Evolutionary conservation across 257 asterid species (phyloP).

Genomic region (Agastache rugosa): DNA sequence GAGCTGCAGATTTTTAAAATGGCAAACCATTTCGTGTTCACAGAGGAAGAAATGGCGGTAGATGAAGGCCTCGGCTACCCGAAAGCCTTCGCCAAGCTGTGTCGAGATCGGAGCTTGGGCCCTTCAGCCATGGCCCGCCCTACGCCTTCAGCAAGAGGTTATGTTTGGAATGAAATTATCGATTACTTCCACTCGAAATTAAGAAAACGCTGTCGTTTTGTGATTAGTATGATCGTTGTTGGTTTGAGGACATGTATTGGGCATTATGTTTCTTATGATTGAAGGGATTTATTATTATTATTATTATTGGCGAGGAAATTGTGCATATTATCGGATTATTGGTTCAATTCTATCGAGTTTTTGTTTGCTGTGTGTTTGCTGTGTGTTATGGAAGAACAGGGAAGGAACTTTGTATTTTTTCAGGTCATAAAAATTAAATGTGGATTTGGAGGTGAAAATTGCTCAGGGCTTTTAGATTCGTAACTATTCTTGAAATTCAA

Average conservation of each 20-base stretch:
- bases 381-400: background rate
- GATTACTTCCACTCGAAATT: background rate
- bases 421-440: background rate
- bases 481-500: background rate
- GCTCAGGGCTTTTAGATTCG: background rate
- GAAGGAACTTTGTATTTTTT: background rate
- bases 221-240: background rate
- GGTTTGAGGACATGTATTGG: background rate
- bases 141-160: constrained; percentile 84
- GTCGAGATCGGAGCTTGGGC: constrained; percentile 68
- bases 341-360: background rate
- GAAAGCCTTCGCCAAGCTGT: constrained; percentile 73
- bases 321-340: background rate
- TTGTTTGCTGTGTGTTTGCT: background rate
- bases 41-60: constrained; percentile 64
- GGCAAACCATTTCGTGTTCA: constrained; percentile 59
- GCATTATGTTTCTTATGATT: background rate
- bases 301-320: no score
- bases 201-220: background rate
- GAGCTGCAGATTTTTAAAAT: constrained; percentile 33
- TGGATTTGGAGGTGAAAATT: background rate
- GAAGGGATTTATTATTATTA: no score
- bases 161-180: constrained; percentile 7
- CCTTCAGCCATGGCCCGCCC: constrained; percentile 86
- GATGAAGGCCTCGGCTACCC: constrained; percentile 86